Base-by-base conservation (phyloP, 805 yeast genomes). In the Candida methanosorbosa region DNA sequence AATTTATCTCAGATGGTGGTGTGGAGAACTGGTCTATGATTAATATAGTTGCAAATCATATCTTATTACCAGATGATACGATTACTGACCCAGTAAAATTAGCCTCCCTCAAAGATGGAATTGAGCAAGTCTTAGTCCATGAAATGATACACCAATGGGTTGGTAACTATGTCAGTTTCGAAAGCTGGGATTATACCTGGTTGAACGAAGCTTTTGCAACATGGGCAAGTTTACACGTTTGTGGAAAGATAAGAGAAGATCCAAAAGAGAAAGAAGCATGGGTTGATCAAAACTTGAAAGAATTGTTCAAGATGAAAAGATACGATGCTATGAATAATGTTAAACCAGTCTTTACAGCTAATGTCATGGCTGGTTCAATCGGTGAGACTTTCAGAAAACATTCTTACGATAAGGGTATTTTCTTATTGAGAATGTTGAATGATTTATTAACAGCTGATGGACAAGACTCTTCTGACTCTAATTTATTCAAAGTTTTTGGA, bases 91-190 rank as follows among this genome's bases (percentile, higher is more conserved):
- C 54, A 13, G 35, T 38, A 18, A 26, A 40, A 18, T 15, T 32
- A 15, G n/a, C 9, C 15, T 18, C 8, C n/a, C 18, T 22, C 6
- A 21, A 30, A 30, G 41, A 40, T 4, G 47, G 57, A 38, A 48
- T 75, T 18, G 59, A 72, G 40, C 81, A 78, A 46, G 63, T 82
- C 30, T 48, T 83, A 8, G 75, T 73, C 2, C 94, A 83, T 52
- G 88, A 82, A 48, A 48, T 82, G 41, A 76, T 81, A 20, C 94
- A 83, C 51, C 90, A 82, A 57, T 83, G 86, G 85, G 55, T 83
- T 37, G 94, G 92, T 8, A 75, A 83, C 43, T 61, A 65, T 43
- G 67, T 81, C 2, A 63, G 83, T 1, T 79, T 81, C 46, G 81
- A 78, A 33, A 70, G 74, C 15, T 82, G 85, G 80, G 70, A 68